Base-by-base conservation (phyloP, 2,329 filamentous ascomycete species). In the Neopestalotiopsis sp. region DNA sequence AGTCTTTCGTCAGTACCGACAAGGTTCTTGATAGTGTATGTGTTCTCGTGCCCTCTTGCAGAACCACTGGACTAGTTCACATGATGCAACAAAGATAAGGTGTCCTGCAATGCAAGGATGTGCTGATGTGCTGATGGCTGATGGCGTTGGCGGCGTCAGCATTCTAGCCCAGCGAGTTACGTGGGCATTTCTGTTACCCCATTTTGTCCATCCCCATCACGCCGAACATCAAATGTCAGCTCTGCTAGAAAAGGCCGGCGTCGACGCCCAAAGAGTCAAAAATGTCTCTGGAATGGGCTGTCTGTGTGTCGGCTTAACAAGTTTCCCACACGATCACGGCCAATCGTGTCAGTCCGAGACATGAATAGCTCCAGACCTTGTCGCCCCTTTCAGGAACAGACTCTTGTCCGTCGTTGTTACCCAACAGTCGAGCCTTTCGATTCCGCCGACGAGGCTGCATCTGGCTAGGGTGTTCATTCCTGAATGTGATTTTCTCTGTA, bases 1-100 rank as follows among this genome's bases (percentile, higher is more conserved):
- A 67, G 67, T 63, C 49, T 68, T 59, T 24, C 24, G 32, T 62
- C 59, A 62, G 34, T 10, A 34, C 28, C 32, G 59, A 62, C 59
- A 34, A 62, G 59, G 32, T 20, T 62, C 59, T 20, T 62, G 59
- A 62, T 40, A 62, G 34, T 12, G 34, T 40, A 7, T 17, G 10
- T 62, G 59, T 62, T 62, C 59, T 62, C 59, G 59, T 62, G 59
- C 30, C 14, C 45, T 17, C 32, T 20, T 40, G n/a, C 24, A 20
- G 59, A 30, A 30, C 30, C 59, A 38, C 59, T 62, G 30, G 32
- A 30, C 12, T 17, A 17, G n/a, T 62, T 62, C 59, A 62, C 59
- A 62, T 62, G 59, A 62, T 61, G 32, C 24, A 30, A 62, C 17
- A 34, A 12, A 62, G 59, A 62, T 62, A 62, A 62, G 59, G 59